phyloP scores from a whole-genome alignment of 129 eudicot species.

The carrot (Daucus carota) region DNA sequence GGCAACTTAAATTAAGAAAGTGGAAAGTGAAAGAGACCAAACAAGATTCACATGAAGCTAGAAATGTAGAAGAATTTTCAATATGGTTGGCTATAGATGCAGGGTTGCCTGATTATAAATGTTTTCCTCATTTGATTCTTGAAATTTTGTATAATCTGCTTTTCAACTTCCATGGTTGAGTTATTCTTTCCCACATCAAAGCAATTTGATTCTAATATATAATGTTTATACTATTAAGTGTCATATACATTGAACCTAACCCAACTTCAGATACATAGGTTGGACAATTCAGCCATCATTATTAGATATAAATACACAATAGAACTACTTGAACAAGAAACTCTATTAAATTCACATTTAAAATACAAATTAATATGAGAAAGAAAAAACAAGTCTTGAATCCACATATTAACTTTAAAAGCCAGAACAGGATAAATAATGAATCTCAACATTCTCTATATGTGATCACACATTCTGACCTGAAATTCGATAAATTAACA shows the following conservation, averaged over 20 bases:
- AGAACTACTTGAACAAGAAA: neutral
- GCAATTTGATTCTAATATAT: conserved; percentile 20
- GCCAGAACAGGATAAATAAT: neutral
- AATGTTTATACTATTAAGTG: conserved; percentile 16
- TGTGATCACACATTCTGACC: neutral
- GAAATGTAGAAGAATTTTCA: conserved; percentile 15
- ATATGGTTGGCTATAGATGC: conserved; percentile 19
- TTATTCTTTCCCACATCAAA: conserved; percentile 29
- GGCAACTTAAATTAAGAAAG: conserved; percentile 22
- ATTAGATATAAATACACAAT: neutral
- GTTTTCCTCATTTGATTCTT: conserved; percentile 32
- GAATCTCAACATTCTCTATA: neutral
- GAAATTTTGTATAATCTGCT: conserved; percentile 25
- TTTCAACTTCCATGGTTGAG: conserved; percentile 23
- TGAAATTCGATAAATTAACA: neutral
- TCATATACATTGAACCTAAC: conserved; percentile 25
- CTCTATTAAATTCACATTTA: neutral
- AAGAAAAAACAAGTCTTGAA: conserved; percentile 8
- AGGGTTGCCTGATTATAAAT: conserved; percentile 20
- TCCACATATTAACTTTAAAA: conserved; percentile 5
- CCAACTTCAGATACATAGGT: conserved; percentile 18
- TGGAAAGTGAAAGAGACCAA: neutral
- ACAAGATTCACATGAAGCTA: conserved; percentile 29
- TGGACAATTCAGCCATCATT: conserved; percentile 14
- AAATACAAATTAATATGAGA: neutral